Percentiles rank a stretch among this genome's conserved stretches.
Conservation (phyloP, 2,329 filamentous ascomycete species). For the Aspergillus pseudoviridinutans region DNA sequence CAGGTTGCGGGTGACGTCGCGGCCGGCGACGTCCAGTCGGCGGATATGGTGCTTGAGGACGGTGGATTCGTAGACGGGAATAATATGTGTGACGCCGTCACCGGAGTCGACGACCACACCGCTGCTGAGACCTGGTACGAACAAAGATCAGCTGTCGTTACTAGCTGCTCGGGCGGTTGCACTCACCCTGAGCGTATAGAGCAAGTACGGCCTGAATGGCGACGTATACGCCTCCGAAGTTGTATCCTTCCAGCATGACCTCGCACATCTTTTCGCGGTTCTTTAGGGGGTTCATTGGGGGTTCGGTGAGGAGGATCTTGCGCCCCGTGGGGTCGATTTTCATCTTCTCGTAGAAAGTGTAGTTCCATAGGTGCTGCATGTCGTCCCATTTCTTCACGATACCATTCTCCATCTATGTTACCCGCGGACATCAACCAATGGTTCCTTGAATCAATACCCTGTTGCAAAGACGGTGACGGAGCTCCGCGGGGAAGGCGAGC, state of each 20-base stretch:
- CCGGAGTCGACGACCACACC: conserved; percentile 99
- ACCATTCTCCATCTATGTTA: conserved; percentile 86
- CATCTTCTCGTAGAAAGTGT: conserved; percentile 97
- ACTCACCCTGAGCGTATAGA: conserved; percentile 85
- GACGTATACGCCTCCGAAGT: conserved; percentile 94
- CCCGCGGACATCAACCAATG: conserved; percentile 2
- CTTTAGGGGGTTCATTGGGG: conserved; percentile 94
- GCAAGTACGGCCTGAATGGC: conserved; percentile 96
- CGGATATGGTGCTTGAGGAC: conserved; percentile 96
- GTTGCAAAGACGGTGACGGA: conserved; percentile 10
- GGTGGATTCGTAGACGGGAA: conserved; percentile 96
- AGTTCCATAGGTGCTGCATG: conserved; percentile 99
- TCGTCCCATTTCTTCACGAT: conserved; percentile 99
- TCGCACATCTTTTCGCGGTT: conserved; percentile 98
- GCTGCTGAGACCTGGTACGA: conserved; percentile 65
- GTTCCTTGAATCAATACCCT: conserved; percentile 17
- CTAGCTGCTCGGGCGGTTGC: neutral
- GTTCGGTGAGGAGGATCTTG: conserved; percentile 96
- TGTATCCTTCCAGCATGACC: conserved; percentile 98
- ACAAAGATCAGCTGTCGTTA: conserved; percentile 2
- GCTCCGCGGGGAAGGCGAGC: conserved; percentile 11
- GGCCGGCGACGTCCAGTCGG: conserved; percentile 88
- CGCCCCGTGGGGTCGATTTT: conserved; percentile 82
- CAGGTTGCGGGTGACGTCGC: conserved; percentile 96
- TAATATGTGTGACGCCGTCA: conserved; percentile 97